phyloP scores from a whole-genome alignment of 805 yeast genomes.

The Diddensiella caesifluorescens region DNA sequence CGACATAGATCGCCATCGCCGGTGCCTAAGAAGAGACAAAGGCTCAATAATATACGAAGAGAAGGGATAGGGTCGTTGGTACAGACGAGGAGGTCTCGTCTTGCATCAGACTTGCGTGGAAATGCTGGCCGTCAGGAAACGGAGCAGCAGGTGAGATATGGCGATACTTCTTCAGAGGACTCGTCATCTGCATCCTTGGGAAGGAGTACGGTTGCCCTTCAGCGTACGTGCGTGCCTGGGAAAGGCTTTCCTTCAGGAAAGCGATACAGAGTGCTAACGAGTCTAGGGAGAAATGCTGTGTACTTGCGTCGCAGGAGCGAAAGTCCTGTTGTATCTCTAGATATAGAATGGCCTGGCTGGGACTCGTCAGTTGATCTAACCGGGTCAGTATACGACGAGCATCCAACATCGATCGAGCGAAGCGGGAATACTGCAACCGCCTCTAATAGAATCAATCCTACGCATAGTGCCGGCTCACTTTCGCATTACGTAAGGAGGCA shows the following conservation, averaged over 20 bases:
- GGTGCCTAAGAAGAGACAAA: slow-evolving; percentile 8
- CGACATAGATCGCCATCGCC: slow-evolving; percentile 10
- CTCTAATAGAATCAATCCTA: too few relatives aligned
- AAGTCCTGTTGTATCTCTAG: background rate
- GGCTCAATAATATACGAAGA: background rate
- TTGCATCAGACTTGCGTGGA: too few relatives aligned
- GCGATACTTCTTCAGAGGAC: background rate
- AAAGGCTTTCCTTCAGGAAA: background rate
- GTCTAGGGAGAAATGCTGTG: slow-evolving; percentile 1
- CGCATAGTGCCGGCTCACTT: too few relatives aligned
- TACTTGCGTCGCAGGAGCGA: background rate
- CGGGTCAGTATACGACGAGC: too few relatives aligned
- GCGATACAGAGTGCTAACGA: background rate
- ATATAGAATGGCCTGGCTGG: background rate
- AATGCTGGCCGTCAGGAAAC: too few relatives aligned
- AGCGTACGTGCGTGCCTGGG: background rate
- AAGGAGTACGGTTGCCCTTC: slow-evolving; percentile 1
- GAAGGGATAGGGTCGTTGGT: background rate
- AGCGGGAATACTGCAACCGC: slow-evolving; percentile 5
- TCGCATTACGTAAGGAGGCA: too few relatives aligned
- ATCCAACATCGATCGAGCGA: too few relatives aligned
- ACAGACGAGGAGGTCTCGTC: background rate
- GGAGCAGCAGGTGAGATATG: too few relatives aligned
- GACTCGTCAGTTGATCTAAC: slow-evolving; percentile 3
- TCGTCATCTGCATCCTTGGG: background rate